Evolutionary conservation across 179 eudicot species (phyloP).

Genomic region (Pouteria campechiana): DNA sequence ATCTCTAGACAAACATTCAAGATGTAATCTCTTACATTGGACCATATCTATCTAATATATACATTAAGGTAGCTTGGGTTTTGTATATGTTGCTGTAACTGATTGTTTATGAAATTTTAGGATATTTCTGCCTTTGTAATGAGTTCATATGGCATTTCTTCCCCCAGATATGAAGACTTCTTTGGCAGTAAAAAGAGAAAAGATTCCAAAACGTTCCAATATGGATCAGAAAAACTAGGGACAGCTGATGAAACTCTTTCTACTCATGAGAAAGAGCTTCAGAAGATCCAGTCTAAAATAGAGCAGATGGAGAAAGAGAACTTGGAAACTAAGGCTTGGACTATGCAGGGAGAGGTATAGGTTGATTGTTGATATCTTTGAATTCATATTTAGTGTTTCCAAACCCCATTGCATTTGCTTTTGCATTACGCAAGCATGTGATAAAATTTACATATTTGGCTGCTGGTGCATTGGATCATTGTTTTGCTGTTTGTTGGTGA

Average conservation of each 20-base stretch:
- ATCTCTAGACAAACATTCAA: too few relatives aligned
- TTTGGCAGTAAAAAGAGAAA: slow-evolving; percentile 44
- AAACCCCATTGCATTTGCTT: too few relatives aligned
- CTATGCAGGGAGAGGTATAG: slow-evolving; percentile 97
- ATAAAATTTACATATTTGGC: background rate
- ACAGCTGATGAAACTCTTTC: slow-evolving; percentile 56
- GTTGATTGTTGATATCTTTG: too few relatives aligned
- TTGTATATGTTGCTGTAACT: too few relatives aligned
- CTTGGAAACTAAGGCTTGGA: slow-evolving; percentile 72
- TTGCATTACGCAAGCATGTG: too few relatives aligned
- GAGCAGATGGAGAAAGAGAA: slow-evolving; percentile 80
- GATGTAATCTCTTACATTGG: too few relatives aligned
- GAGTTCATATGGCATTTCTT: background rate
- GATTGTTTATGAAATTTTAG: too few relatives aligned
- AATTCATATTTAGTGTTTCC: slow-evolving; percentile 1
- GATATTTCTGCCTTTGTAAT: too few relatives aligned
- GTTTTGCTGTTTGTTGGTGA: slow-evolving; percentile 1
- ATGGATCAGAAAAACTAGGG: slow-evolving; percentile 34
- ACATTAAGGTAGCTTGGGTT: too few relatives aligned
- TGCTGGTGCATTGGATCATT: background rate
- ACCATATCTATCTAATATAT: too few relatives aligned
- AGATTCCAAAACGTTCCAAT: slow-evolving; percentile 17
- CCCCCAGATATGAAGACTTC: slow-evolving; percentile 68
- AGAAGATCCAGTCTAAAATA: slow-evolving; percentile 49
- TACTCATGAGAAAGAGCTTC: slow-evolving; percentile 59